Percentiles rank a stretch among this genome's conserved stretches.
These are phyloP conservation scores for Heimioporus sp. DNA, from an alignment of 768 basidiomycete species.

Conservation along the genomic window DNA sequence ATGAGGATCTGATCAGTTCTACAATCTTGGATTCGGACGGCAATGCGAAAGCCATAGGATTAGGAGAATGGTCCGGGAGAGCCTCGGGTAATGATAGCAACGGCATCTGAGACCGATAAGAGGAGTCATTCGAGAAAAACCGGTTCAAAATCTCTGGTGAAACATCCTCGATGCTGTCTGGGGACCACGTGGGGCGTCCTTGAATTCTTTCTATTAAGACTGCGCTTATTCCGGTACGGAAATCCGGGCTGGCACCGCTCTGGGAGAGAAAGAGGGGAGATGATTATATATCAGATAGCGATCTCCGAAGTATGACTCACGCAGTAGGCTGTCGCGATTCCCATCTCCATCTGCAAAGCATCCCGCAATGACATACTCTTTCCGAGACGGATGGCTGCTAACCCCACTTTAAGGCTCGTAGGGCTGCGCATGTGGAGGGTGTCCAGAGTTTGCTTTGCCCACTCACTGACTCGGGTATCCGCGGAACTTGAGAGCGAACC, in stretches of 20 bases:
- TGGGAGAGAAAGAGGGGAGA: slow-evolving; percentile 30
- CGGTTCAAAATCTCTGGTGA: slow-evolving; percentile 51
- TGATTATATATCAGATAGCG: slow-evolving; percentile 11
- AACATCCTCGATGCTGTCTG: slow-evolving; percentile 60
- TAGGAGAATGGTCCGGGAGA: slow-evolving; percentile 23
- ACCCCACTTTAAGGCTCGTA: slow-evolving; percentile 88
- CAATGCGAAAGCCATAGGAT: slow-evolving; percentile 49
- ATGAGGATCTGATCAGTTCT: slow-evolving; percentile 45
- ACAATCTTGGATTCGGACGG: slow-evolving; percentile 79
- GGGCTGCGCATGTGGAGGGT: slow-evolving; percentile 75
- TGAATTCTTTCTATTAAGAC: slow-evolving; percentile 54
- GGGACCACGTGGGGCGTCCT: slow-evolving; percentile 69
- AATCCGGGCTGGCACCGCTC: slow-evolving; percentile 81
- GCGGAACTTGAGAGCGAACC: slow-evolving; percentile 35
- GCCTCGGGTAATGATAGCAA: slow-evolving; percentile 41
- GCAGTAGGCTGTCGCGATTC: slow-evolving; percentile 85
- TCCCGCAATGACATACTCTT: slow-evolving; percentile 57
- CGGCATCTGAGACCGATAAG: slow-evolving; percentile 45
- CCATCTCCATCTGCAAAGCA: slow-evolving; percentile 80
- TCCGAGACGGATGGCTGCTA: slow-evolving; percentile 76
- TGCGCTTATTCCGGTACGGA: slow-evolving; percentile 74
- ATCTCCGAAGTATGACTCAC: slow-evolving; percentile 48
- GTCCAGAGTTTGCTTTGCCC: slow-evolving; percentile 72
- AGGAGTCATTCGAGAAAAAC: slow-evolving; percentile 66
- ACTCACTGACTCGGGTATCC: slow-evolving; percentile 51